Conservation (phyloP, 2,329 filamentous ascomycete species). For the Clonostachys solani region DNA sequence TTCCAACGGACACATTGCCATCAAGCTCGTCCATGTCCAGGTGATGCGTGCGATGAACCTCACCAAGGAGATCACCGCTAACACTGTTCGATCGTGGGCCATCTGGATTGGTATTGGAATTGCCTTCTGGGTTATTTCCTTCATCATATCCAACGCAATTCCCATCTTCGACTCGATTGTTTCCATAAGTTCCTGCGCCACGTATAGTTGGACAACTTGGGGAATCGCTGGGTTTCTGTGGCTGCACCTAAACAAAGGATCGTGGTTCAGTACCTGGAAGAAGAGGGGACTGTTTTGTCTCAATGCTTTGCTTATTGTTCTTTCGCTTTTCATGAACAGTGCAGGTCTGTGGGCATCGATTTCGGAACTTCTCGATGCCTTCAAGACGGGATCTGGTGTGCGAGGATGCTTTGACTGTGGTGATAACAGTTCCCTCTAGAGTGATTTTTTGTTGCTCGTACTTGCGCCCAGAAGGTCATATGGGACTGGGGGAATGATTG, state of each 20-base stretch:
- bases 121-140: conserved; percentile 23
- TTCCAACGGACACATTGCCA: conserved; percentile 22
- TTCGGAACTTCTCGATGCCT: conserved; percentile 20
- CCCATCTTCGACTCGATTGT: conserved; percentile 30
- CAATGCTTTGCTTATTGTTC: conserved; percentile 21
- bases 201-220: conserved; percentile 28
- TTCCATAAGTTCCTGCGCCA: conserved; percentile 25
- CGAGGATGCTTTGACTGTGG: conserved; percentile 23
- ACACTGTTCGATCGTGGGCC: conserved; percentile 23
- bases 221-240: conserved; percentile 25
- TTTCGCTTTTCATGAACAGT: conserved; percentile 26
- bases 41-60: conserved; percentile 18
- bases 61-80: conserved; percentile 21
- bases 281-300: conserved; percentile 19
- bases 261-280: conserved; percentile 16
- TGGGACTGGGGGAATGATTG: no score
- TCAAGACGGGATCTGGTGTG: conserved; percentile 15
- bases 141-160: conserved; percentile 26
- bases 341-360: conserved; percentile 26
- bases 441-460: no score
- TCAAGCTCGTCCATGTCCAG: conserved; percentile 25
- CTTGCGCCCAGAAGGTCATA: no score
- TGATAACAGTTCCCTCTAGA: conserved; percentile 22
- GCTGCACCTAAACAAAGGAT: conserved; percentile 27
- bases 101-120: conserved; percentile 24